Base-by-base conservation (phyloP, 345 rosid species). In the Rhizophora mangle region DNA sequence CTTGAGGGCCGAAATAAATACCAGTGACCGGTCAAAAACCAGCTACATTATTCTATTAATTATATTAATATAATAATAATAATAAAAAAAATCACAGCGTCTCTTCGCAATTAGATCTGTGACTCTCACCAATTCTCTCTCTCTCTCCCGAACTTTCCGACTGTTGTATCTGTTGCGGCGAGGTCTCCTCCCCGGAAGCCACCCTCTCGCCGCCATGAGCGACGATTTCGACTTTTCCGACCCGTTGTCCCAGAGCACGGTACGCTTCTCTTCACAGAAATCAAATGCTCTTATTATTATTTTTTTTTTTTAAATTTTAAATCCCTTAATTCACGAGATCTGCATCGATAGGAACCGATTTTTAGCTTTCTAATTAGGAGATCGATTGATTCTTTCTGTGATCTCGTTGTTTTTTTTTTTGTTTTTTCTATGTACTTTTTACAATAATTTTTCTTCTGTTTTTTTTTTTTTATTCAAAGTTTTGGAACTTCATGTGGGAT, bases 181-280 rank as follows among this genome's bases (percentile, higher is more conserved):
- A 31, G 26, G 52, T 22, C 27, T 22, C 2, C n/a, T 30, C 27
- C 0, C n/a, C 62, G 62, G 47, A 63, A 43, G 18, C 19, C 1
- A 19, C 18, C 18, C 31, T 56, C 16, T 56, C 29, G 60, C 60
- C 31, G 60, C 18, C 60, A 56, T 56, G 60, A 27, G 29, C 60
- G 60, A 56, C 60, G 72, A 74, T 56, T 73, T 73, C 63, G 66
- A 46, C 6, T 67, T 66, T 24, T 49, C 60, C 18, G 60, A 56
- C 16, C 60, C 26, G 60, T 56, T 26, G 31, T 22, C 29, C 30
- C 31, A 56, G 60, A 27, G 60, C 26, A 24, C 18, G 60, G 60
- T 56, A 6, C 26, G 60, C 29, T 6, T 56, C 13, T 43, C 5
- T 13, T 13, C 49, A 43, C 49, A 43, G 11, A 37, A 37, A 37